These are phyloP conservation scores for Canariomyces notabilis DNA, from an alignment of 2,329 filamentous ascomycete genomes.

Conservation along the genomic window DNA sequence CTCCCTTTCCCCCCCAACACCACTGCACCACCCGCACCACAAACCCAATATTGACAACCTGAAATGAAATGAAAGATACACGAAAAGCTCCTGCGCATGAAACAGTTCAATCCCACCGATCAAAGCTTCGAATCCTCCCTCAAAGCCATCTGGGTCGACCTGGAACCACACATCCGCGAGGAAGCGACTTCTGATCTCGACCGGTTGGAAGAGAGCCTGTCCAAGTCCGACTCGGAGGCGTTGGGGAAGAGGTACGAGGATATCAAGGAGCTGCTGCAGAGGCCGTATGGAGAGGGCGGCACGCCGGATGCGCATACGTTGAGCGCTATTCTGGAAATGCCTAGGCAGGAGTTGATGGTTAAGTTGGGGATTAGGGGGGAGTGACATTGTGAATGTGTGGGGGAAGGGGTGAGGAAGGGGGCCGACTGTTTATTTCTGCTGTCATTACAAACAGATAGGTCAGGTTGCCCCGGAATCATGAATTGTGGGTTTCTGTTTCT, in stretches of 20 bases:
- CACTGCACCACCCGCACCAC: not conserved
- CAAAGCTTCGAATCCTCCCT: slow-evolving; percentile 21
- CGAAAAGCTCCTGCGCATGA: slow-evolving; percentile 23
- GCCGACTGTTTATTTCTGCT: too few species aligned
- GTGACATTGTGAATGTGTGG: too few species aligned
- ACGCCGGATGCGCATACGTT: slow-evolving; percentile 17
- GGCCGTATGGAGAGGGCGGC: slow-evolving; percentile 21
- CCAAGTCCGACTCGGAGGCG: slow-evolving; percentile 16
- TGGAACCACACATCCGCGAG: slow-evolving; percentile 24
- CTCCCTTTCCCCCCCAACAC: not conserved
- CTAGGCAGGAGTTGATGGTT: slow-evolving; percentile 21
- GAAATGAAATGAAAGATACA: slow-evolving; percentile 19
- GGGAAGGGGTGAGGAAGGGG: too few species aligned
- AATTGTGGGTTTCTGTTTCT: too few species aligned
- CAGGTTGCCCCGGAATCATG: too few species aligned
- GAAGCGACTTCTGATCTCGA: slow-evolving; percentile 18
- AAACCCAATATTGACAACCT: not conserved
- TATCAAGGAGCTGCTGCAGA: slow-evolving; percentile 22
- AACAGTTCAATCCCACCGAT: slow-evolving; percentile 15
- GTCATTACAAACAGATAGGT: too few species aligned
- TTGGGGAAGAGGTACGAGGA: slow-evolving; percentile 22
- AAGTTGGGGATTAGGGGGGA: slow-evolving; percentile 14
- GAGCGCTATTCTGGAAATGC: slow-evolving; percentile 20
- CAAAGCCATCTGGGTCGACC: slow-evolving; percentile 24
- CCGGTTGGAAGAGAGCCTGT: slow-evolving; percentile 20